A percentile compares a stretch with the other conserved stretches of the same genome.
phyloP scores from a whole-genome alignment of 2,329 filamentous ascomycete species.

The Graphilbum ipis-grandicollis region DNA sequence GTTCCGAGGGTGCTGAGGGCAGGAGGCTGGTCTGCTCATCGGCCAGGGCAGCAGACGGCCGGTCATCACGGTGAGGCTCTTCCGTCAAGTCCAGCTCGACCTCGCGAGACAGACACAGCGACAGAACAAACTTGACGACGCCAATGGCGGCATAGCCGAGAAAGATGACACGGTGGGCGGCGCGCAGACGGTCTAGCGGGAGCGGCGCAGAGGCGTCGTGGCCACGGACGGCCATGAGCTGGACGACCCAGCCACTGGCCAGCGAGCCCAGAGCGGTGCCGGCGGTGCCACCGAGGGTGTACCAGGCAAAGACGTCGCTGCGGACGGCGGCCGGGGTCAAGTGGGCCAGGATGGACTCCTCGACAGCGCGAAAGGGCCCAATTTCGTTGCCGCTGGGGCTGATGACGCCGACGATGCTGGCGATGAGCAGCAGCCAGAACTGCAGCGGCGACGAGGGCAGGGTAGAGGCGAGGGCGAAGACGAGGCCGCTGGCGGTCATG shows the following conservation, averaged over 20 bases:
- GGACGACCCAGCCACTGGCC: slow-evolving; percentile 40
- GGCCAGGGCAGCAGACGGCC: no score
- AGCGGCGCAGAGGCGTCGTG: no score
- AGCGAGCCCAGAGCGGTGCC: slow-evolving; percentile 44
- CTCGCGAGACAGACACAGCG: slow-evolving; percentile 24
- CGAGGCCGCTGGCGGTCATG: slow-evolving; percentile 36
- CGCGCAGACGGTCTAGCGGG: slow-evolving; percentile 18
- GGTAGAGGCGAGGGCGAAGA: slow-evolving; percentile 33
- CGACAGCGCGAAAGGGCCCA: slow-evolving; percentile 43
- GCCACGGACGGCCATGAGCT: no score
- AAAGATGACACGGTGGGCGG: slow-evolving; percentile 39
- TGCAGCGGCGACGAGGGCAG: no score
- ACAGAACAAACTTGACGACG: slow-evolving; percentile 34
- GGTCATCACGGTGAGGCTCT: no score
- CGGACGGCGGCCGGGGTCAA: slow-evolving; percentile 27
- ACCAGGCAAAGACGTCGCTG: slow-evolving; percentile 45
- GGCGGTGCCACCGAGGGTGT: slow-evolving; percentile 37
- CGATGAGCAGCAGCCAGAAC: slow-evolving; percentile 40
- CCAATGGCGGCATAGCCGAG: slow-evolving; percentile 38
- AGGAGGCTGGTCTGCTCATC: no score
- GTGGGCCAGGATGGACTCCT: slow-evolving; percentile 42
- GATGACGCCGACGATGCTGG: slow-evolving; percentile 43
- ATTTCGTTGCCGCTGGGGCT: slow-evolving; percentile 49
- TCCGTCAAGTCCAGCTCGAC: slow-evolving; percentile 19
- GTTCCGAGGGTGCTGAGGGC: not conserved